Evolutionary conservation across 75 land plant species (phyloP).

Genomic region (Adiantum capillusveneris): DNA sequence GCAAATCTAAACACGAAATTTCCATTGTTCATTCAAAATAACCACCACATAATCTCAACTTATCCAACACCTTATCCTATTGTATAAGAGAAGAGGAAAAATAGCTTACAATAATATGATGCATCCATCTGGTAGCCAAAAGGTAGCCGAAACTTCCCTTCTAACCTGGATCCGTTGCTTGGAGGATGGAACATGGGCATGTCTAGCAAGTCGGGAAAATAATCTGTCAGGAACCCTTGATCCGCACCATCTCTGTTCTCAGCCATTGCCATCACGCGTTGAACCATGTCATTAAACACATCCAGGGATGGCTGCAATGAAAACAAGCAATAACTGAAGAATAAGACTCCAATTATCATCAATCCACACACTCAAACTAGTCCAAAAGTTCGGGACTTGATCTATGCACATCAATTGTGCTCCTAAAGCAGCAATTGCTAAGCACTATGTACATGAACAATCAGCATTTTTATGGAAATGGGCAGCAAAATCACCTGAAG

Average conservation of each 20-base stretch:
- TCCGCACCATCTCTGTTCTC: conserved; percentile 41
- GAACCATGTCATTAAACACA: conserved; percentile 33
- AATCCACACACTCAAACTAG: too few species aligned
- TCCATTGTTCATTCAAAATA: too few species aligned
- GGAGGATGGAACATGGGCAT: conserved; percentile 37
- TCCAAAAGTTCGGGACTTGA: too few species aligned
- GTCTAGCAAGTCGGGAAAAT: conserved; percentile 31
- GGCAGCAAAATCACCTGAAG: conserved; percentile 21
- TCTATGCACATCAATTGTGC: too few species aligned
- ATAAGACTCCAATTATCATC: too few species aligned
- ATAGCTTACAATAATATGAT: conserved; percentile 21
- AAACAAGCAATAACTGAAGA: too few species aligned
- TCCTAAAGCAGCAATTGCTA: too few species aligned
- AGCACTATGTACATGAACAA: too few species aligned
- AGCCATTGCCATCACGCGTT: conserved; percentile 3
- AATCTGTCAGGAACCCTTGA: conserved; percentile 28
- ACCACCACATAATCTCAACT: too few species aligned
- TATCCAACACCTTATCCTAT: background rate
- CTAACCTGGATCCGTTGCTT: conserved; percentile 22
- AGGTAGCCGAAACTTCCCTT: conserved; percentile 30
- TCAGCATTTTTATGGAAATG: too few species aligned
- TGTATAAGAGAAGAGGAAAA: background rate
- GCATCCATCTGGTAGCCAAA: conserved; percentile 47
- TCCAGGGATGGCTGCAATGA: conserved; percentile 31
- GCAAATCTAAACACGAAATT: conserved; percentile 18